Conservation (phyloP, 768 basidiomycete species). For the Psilocybe sp. region DNA sequence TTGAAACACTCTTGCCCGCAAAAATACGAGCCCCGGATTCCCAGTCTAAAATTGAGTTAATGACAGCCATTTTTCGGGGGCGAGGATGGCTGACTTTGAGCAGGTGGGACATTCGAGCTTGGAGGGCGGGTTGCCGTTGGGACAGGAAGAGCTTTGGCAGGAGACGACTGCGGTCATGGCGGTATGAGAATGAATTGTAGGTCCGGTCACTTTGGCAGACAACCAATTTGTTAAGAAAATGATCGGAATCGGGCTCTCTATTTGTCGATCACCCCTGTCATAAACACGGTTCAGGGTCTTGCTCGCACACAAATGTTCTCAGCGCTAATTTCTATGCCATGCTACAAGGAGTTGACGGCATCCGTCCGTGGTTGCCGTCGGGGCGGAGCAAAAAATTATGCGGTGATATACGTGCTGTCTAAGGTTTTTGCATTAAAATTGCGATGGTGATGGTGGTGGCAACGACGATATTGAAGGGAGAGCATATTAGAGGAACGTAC, state of each 20-base stretch:
- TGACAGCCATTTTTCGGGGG: neutral
- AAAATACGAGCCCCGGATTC: constrained; percentile 83
- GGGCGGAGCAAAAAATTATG: constrained; percentile 1
- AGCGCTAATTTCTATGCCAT: neutral
- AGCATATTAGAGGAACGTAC: constrained; percentile 9
- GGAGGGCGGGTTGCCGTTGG: constrained; percentile 82
- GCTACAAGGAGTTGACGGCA: constrained; percentile 3
- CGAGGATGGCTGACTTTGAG: constrained; percentile 62
- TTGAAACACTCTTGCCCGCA: constrained; percentile 98
- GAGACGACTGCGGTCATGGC: constrained; percentile 25
- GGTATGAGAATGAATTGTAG: constrained; percentile 13
- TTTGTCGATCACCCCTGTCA: constrained; percentile 14
- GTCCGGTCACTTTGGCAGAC: constrained; percentile 1
- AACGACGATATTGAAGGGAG: neutral
- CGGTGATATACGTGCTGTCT: constrained; percentile 1
- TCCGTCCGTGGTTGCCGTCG: neutral
- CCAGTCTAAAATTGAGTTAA: constrained; percentile 48
- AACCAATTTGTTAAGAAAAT: neutral
- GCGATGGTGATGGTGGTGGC: neutral
- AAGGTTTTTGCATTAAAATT: constrained; percentile 6
- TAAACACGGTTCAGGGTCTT: constrained; percentile 6
- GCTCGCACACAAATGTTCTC: neutral
- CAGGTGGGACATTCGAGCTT: constrained; percentile 92
- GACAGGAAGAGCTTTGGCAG: constrained; percentile 72
- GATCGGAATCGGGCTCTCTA: constrained; percentile 1